These are phyloP conservation scores for Cystoderma amianthinum DNA, from an alignment of 768 basidiomycete genomes.

Conservation along the genomic window DNA sequence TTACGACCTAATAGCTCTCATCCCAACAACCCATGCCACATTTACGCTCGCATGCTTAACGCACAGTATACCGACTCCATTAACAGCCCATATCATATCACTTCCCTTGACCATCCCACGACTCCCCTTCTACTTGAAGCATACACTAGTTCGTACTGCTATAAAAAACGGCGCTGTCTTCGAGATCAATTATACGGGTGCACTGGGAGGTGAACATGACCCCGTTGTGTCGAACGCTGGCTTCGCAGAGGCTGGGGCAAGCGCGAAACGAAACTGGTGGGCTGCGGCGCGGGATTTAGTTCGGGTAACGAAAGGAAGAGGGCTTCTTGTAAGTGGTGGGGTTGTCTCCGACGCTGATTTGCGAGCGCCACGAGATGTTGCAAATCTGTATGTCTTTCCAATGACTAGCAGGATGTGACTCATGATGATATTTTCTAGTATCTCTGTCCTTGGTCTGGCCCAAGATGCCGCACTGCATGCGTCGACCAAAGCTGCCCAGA, in stretches of 20 bases:
- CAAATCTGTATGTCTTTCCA: conserved; percentile 54
- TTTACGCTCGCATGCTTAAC: conserved; percentile 80
- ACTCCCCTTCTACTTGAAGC: conserved; percentile 75
- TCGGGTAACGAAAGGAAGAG: conserved; percentile 77
- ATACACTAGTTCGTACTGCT: conserved; percentile 76
- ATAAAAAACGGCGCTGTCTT: conserved; percentile 79
- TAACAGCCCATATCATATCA: conserved; percentile 77
- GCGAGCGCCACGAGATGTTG: conserved; percentile 66
- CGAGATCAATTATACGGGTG: conserved; percentile 74
- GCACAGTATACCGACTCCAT: conserved; percentile 65
- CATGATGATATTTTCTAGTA: conserved; percentile 27
- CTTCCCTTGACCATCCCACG: conserved; percentile 74
- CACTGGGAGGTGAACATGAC: conserved; percentile 58
- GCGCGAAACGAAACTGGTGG: conserved; percentile 81
- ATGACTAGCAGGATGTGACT: neutral
- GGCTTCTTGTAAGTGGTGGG: conserved; percentile 66
- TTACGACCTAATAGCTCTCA: conserved; percentile 75
- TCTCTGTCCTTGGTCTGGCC: conserved; percentile 58
- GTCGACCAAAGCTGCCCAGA: conserved; percentile 53
- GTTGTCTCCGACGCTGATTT: conserved; percentile 54
- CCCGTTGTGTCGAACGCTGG: conserved; percentile 33
- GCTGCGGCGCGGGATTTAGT: conserved; percentile 68
- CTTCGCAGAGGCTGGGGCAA: conserved; percentile 43
- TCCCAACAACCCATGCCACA: conserved; percentile 64
- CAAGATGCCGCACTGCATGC: conserved; percentile 65